A percentile compares a stretch with the other conserved stretches of the same genome.
Evolutionary conservation across 2,329 filamentous ascomycete genomes (phyloP).

Genomic region (Biscogniauxia sp.): DNA sequence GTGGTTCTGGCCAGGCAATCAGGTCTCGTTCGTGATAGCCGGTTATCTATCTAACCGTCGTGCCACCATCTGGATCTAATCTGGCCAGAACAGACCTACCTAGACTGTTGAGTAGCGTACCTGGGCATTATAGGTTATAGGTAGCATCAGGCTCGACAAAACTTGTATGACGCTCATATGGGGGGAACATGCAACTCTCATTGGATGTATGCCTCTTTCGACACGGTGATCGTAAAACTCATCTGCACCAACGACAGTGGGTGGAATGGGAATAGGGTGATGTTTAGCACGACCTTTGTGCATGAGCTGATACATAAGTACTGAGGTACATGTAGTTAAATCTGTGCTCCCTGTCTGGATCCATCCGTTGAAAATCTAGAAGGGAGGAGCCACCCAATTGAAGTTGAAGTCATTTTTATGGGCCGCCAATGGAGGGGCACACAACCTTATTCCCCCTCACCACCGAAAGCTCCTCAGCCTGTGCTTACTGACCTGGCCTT

Average conservation of each 20-base stretch:
- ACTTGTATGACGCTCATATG: too few species aligned
- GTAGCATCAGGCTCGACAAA: too few species aligned
- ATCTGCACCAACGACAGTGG: background rate
- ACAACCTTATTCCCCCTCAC: slow-evolving; percentile 22
- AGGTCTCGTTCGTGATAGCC: too few species aligned
- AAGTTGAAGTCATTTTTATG: slow-evolving; percentile 11
- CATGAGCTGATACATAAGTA: background rate
- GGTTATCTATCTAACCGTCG: too few species aligned
- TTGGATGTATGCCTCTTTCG: background rate
- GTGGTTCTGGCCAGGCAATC: too few species aligned
- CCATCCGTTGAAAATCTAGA: slow-evolving; percentile 6
- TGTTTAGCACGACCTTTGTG: background rate
- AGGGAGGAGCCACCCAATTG: slow-evolving; percentile 1
- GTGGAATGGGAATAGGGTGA: background rate
- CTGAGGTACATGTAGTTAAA: background rate
- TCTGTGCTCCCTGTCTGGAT: slow-evolving; percentile 2
- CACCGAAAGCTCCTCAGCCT: slow-evolving; percentile 18
- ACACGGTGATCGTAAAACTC: background rate
- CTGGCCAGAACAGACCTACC: too few species aligned
- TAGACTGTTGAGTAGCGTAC: too few species aligned
- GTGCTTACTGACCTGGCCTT: slow-evolving; percentile 4
- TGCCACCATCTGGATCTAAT: too few species aligned
- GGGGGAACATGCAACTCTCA: background rate
- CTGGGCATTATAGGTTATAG: too few species aligned
- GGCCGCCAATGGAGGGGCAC: slow-evolving; percentile 19